Conservation (phyloP, 2,329 filamentous ascomycete genomes). For the Bipolaris oryzae region DNA sequence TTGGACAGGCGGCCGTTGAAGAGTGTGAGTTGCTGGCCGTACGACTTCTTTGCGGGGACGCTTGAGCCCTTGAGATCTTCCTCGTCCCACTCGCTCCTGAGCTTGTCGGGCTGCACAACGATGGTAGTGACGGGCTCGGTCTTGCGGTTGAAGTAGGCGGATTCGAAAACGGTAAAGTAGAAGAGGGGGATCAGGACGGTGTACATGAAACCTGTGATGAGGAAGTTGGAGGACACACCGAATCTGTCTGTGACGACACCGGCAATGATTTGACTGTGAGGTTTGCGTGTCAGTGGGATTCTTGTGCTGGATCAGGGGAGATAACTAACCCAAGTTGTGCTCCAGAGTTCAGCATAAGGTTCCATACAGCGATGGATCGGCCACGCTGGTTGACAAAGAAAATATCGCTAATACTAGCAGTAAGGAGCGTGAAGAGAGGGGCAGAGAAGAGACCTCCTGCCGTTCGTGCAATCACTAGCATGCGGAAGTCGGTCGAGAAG, state of each 20-base stretch:
- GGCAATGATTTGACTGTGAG: constrained; percentile 3
- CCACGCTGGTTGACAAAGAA: constrained; percentile 23
- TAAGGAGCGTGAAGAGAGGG: constrained; percentile 18
- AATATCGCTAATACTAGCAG: constrained; percentile 20
- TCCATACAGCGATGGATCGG: constrained; percentile 21
- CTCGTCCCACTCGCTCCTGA: constrained; percentile 12
- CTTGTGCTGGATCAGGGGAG: too few relatives aligned
- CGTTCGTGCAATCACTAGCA: constrained; percentile 16
- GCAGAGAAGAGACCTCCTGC: constrained; percentile 19
- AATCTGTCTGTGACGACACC: constrained; percentile 18
- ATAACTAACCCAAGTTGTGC: constrained; percentile 18
- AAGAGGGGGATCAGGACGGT: constrained; percentile 11
- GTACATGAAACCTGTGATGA: constrained; percentile 17
- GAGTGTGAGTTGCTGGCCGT: constrained; percentile 10
- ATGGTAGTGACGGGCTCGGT: constrained; percentile 5
- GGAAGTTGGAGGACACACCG: constrained; percentile 17
- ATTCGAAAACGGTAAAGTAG: constrained; percentile 20
- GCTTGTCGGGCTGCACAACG: constrained; percentile 8
- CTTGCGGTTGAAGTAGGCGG: constrained; percentile 17
- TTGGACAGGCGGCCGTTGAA: constrained; percentile 13
- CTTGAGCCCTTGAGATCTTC: constrained; percentile 11
- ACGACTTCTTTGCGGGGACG: constrained; percentile 7
- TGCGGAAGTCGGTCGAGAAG: constrained; percentile 15
- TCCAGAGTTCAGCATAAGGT: constrained; percentile 18
- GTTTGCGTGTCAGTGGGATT: not conserved